Evolutionary conservation across 2,329 filamentous ascomycete species (phyloP).

Genomic region (Trichophyton verrucosum): DNA sequence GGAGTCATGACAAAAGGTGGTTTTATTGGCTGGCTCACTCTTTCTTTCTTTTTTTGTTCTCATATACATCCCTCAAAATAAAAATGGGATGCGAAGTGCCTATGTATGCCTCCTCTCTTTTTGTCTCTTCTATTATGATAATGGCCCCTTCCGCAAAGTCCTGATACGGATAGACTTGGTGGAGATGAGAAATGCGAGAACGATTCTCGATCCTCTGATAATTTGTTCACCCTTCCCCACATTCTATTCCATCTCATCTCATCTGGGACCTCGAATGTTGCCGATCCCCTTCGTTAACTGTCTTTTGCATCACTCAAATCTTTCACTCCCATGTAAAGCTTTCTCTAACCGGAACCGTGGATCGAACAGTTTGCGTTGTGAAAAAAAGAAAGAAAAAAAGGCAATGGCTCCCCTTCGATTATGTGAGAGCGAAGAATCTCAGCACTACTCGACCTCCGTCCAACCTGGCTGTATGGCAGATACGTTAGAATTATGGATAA

Average conservation of each 20-base stretch:
- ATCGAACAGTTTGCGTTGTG: background rate
- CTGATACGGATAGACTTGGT: background rate
- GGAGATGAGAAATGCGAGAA: conserved; percentile 3
- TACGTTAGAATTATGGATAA: background rate
- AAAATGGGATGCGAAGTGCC: background rate
- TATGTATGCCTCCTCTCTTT: background rate
- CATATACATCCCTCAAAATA: background rate
- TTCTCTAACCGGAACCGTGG: background rate
- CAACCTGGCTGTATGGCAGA: background rate
- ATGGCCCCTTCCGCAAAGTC: background rate
- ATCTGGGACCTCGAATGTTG: background rate
- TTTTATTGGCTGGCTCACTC: background rate
- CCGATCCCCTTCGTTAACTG: background rate
- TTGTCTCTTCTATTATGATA: background rate
- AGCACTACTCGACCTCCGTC: background rate
- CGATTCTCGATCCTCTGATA: background rate
- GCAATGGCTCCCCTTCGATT: background rate
- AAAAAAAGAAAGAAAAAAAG: background rate
- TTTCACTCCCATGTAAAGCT: background rate
- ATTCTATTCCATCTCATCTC: background rate
- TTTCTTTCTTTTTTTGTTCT: background rate
- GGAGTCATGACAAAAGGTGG: background rate
- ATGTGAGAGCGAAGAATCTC: background rate
- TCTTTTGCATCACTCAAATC: background rate
- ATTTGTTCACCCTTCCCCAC: background rate